These are phyloP conservation scores for Penicillium bialowiezense DNA, from an alignment of 495 filamentous ascomycete genomes.

Conservation along the genomic window DNA sequence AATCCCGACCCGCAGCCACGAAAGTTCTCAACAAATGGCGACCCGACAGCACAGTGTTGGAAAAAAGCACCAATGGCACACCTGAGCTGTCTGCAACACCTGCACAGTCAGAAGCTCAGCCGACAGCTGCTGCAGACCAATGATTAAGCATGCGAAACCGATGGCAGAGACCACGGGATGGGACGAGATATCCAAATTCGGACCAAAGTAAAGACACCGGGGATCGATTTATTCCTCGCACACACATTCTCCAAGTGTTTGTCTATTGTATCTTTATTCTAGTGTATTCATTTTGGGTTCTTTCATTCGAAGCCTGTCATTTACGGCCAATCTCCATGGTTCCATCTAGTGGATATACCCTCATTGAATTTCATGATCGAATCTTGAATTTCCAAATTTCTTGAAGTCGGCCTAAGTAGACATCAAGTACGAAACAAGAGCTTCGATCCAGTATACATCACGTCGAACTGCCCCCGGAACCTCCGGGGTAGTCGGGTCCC, in stretches of 20 bases:
- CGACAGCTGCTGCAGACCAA: slow-evolving; percentile 3
- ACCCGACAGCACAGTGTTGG: slow-evolving; percentile 24
- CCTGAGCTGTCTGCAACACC: not conserved
- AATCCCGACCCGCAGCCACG: slow-evolving; percentile 42
- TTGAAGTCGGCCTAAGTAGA: too few relatives aligned
- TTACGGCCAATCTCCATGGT: too few relatives aligned
- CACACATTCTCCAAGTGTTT: not conserved
- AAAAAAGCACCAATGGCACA: slow-evolving; percentile 8
- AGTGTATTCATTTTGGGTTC: not conserved
- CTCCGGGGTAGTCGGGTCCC: too few relatives aligned
- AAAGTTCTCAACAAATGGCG: slow-evolving; percentile 46
- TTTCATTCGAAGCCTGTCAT: not conserved
- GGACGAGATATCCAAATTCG: not conserved
- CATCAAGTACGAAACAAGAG: too few relatives aligned
- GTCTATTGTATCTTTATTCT: not conserved
- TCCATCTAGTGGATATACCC: too few relatives aligned
- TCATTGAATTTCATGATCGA: too few relatives aligned
- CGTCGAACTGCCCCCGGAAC: too few relatives aligned
- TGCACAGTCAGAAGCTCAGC: slow-evolving; percentile 6
- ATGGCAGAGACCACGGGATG: not conserved
- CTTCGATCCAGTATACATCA: too few relatives aligned
- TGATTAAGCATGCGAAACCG: not conserved
- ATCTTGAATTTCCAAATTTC: too few relatives aligned
- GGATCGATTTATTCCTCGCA: not conserved
- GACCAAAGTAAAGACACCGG: not conserved